phyloP scores from a whole-genome alignment of 192 early-diverging fungal genomes.

The Coemansia sp. region DNA sequence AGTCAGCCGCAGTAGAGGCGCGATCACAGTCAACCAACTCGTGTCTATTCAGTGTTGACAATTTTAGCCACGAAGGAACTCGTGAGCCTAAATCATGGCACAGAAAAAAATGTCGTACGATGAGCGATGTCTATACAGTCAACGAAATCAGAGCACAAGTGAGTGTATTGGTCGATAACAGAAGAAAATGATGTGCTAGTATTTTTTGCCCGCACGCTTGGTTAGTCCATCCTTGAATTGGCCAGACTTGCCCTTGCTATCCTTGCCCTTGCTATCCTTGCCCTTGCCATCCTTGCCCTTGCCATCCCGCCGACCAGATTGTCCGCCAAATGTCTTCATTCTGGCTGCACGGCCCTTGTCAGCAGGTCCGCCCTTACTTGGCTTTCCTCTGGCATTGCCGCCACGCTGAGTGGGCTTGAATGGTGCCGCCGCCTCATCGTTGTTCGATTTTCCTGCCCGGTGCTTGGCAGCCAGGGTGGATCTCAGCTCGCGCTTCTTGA shows the following conservation, averaged over 20 bases:
- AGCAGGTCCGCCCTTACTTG: slow-evolving; percentile 4
- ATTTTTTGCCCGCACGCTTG: neutral
- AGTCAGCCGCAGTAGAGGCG: neutral
- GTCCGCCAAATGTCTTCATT: slow-evolving; percentile 11
- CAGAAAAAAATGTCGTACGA: neutral
- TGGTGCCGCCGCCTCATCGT: neutral
- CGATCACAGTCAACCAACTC: neutral
- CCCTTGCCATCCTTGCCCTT: neutral
- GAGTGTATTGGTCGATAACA: neutral
- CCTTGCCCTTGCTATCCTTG: no score
- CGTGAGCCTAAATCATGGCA: neutral
- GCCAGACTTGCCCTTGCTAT: neutral
- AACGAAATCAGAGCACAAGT: neutral
- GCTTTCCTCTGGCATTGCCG: slow-evolving; percentile 9
- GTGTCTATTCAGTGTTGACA: neutral
- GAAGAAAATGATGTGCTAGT: neutral
- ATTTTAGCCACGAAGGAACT: neutral
- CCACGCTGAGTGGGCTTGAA: slow-evolving; percentile 1
- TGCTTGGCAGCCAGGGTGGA: slow-evolving; percentile 15
- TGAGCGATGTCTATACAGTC: neutral
- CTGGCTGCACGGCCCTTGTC: slow-evolving; percentile 16
- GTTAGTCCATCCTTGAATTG: slow-evolving; percentile 1
- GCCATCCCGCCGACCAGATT: slow-evolving; percentile 10
- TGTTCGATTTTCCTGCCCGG: neutral
- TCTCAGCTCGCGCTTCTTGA: slow-evolving; percentile 67